Evolutionary conservation across 148 eudicot species (phyloP), one percentile per base, ranked within the genome.

Genomic region (Euryodendron excelsum): DNA sequence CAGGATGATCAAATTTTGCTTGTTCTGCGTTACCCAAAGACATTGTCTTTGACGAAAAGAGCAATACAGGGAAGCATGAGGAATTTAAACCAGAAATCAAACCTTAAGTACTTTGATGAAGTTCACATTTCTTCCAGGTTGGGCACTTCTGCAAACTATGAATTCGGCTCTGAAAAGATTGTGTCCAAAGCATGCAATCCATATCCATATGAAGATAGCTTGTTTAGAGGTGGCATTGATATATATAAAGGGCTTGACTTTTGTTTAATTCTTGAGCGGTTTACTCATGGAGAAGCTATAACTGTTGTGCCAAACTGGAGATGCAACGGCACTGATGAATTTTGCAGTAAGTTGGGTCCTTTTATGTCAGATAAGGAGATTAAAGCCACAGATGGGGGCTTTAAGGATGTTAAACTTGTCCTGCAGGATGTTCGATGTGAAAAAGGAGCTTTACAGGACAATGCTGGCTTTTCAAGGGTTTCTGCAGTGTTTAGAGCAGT

Each of bases 331-430:
- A 91, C 90, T 0, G 90, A 93, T 73, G 89, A 80, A 1, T 90
- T 86, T 80, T 95, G 99, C 79, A 86, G 94, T 44, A 89, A 81
- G 78, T 89, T 95, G 75, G 97, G 97, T 27, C 99, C 99, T n/a
- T 95, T 93, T 77, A 69, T 72, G 69, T 82, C 85, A 5, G 84
- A 88, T 80, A 84, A 87, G 81, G 84, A 66, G 75, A 90, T 88
- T 64, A 88, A 81, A 33, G 92, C 90, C 14, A 91, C 97, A 23
- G 83, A 92, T 80, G 97, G 96, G 67, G 81, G 90, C 60, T 95
- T 94, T 78, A 87, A 89, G 78, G 87, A 83, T 80, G 87, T 83
- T 30, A 80, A 81, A 61, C 84, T 95, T 78, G 77, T 87, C 9
- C 50, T 93, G 78, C 96, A 91, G 74, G 88, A 95, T 82, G 77